These are phyloP conservation scores for Saccharomycopsis fermentans DNA, from an alignment of 805 yeast species.

Conservation along the genomic window DNA sequence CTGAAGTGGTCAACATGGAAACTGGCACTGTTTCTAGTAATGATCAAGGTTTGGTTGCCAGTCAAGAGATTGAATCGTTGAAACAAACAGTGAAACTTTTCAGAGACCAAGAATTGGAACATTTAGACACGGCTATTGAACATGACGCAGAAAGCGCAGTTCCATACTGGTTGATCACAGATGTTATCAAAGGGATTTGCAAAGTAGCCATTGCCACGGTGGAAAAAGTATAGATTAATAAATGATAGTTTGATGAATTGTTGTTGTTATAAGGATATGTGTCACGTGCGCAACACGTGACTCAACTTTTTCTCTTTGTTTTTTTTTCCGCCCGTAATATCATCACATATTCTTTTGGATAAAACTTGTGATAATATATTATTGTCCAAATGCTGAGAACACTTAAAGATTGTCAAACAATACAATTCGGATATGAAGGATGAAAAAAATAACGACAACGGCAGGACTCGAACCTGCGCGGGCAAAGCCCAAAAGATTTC, in stretches of 20 bases:
- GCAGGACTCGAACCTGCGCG: slow-evolving; percentile 68
- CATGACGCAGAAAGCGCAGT: slow-evolving; percentile 89
- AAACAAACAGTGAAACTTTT: slow-evolving; percentile 59
- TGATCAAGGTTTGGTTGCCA: slow-evolving; percentile 22
- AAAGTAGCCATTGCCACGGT: slow-evolving; percentile 87
- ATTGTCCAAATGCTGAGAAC: too few relatives aligned
- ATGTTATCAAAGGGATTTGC: slow-evolving; percentile 74
- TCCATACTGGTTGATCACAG: slow-evolving; percentile 84
- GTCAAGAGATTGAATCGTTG: slow-evolving; percentile 49
- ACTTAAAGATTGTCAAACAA: too few relatives aligned
- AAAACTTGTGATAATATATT: too few relatives aligned
- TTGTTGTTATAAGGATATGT: too few relatives aligned
- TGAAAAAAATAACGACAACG: slow-evolving; percentile 43
- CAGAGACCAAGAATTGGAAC: slow-evolving; percentile 92
- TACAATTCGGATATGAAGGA: too few relatives aligned
- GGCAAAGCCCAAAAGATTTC: slow-evolving; percentile 47
- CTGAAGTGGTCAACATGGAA: neutral
- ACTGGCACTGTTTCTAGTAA: slow-evolving; percentile 18
- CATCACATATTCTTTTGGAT: too few relatives aligned
- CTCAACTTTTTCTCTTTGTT: too few relatives aligned
- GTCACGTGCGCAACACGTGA: too few relatives aligned
- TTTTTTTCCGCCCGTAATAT: too few relatives aligned
- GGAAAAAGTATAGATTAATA: slow-evolving; percentile 55
- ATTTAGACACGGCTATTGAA: slow-evolving; percentile 85
- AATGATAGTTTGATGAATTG: too few relatives aligned